Evolutionary conservation across 2,329 filamentous ascomycete genomes (phyloP).

Genomic region (Scedosporium boydii): DNA sequence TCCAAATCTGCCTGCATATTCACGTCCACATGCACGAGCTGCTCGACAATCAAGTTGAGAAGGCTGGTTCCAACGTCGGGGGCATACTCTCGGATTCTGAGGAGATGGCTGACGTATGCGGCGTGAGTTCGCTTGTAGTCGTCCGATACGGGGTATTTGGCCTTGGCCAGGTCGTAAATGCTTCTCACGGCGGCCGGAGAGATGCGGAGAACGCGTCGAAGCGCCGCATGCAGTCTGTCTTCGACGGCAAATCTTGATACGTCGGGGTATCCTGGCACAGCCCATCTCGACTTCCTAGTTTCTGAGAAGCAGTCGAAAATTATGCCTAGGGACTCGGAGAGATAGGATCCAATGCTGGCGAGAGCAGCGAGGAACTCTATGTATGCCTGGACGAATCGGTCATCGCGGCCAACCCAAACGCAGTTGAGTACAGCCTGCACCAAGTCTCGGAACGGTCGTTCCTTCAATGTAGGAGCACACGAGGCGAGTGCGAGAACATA

Average conservation of each 20-base stretch:
- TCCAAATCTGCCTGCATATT: constrained; percentile 92
- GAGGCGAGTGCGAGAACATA: constrained; percentile 56
- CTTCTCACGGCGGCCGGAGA: constrained; percentile 70
- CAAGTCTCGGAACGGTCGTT: constrained; percentile 48
- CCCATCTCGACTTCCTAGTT: constrained; percentile 34
- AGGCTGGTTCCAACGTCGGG: constrained; percentile 72
- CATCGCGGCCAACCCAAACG: constrained; percentile 56
- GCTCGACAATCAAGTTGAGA: constrained; percentile 72
- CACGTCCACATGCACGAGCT: constrained; percentile 87
- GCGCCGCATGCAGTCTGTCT: constrained; percentile 62
- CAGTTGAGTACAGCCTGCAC: constrained; percentile 50
- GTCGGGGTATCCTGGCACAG: constrained; percentile 41
- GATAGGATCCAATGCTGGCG: constrained; percentile 70
- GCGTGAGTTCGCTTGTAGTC: constrained; percentile 73
- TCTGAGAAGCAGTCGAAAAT: constrained; percentile 68
- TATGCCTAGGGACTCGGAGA: constrained; percentile 66
- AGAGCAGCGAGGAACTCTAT: constrained; percentile 60
- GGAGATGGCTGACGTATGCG: constrained; percentile 78
- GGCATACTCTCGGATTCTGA: constrained; percentile 68
- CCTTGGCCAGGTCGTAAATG: constrained; percentile 55
- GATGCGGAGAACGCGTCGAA: constrained; percentile 68
- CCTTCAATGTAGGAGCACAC: constrained; percentile 49
- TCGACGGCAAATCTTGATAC: constrained; percentile 59
- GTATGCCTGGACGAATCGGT: constrained; percentile 58
- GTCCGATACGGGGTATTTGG: constrained; percentile 66